Base-by-base conservation (phyloP, 2,329 filamentous ascomycete species). In the Trichophyton verrucosum region DNA sequence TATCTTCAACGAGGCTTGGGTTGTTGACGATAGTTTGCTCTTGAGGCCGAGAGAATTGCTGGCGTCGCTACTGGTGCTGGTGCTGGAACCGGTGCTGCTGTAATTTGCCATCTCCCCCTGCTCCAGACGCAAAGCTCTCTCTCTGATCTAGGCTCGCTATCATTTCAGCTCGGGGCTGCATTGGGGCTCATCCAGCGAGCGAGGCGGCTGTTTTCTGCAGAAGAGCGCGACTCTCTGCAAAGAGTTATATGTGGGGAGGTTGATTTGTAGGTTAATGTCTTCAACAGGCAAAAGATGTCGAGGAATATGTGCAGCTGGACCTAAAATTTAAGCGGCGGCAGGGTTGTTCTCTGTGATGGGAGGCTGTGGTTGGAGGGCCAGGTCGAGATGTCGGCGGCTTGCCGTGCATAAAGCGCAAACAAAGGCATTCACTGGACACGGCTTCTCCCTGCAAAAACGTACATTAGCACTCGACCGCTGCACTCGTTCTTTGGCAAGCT, bases 1-100 rank as follows among this genome's bases (percentile, higher is more conserved):
- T 66, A 86, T 74, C 75, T 84, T 87, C 66, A 88, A 77, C 51
- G 73, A 73, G 59, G 71, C 65, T 33, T 68, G 66, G 11, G 70
- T 66, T 17, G 67, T 70, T 62, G 66, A 66, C 38, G 63, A 62
- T 30, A 70, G 61, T 63, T 74, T 76, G 69, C 66, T 70, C 68
- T 73, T 76, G 58, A 67, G 62, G 58, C 64, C 70, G 60, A 68
- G 62, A 38, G 72, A 65, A 46, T 49, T 63, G 56, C 42, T 60
- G 17, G 44, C n/a, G 55, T 57, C 44, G 57, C 20, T 59, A 38
- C 30, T 17, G 27, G 72, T 75, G 68, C 66, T 69, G 66, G 71
- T 75, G 59, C 67, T 64, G 55, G 64, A 70, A 61, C 66, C 63
- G 36, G 3, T 27, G 57, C 49, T 53, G 55, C 33, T 61, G 64